Evolutionary conservation across 768 basidiomycete species (phyloP).

Genomic region (Fomitopsis serialis): DNA sequence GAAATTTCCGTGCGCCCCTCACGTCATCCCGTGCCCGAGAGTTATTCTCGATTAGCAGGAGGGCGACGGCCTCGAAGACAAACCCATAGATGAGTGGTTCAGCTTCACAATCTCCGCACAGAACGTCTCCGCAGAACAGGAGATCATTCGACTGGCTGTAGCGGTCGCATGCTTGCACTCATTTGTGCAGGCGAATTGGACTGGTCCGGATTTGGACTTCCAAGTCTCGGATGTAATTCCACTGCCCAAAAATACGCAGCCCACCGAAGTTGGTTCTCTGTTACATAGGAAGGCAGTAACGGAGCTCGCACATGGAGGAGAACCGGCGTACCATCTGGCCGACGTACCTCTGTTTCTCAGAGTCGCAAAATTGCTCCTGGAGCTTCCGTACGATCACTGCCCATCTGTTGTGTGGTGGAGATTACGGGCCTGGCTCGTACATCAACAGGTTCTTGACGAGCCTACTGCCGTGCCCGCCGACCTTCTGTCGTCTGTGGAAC

Average conservation of each 20-base stretch:
- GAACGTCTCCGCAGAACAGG: constrained; percentile 36
- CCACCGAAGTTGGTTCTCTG: constrained; percentile 39
- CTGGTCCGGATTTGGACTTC: constrained; percentile 80
- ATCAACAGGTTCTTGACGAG: constrained; percentile 82
- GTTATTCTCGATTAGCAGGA: constrained; percentile 27
- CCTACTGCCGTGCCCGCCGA: constrained; percentile 54
- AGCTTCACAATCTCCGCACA: constrained; percentile 24
- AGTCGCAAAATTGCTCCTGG: constrained; percentile 68
- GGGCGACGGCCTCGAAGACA: constrained; percentile 26
- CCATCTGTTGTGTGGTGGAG: constrained; percentile 71
- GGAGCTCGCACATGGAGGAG: constrained; percentile 79
- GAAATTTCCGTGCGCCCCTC: constrained; percentile 49
- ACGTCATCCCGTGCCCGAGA: constrained; percentile 29
- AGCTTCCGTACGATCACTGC: constrained; percentile 42
- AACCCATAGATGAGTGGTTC: constrained; percentile 34
- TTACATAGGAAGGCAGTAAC: constrained; percentile 66
- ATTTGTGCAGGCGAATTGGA: constrained; percentile 95
- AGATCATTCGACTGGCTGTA: constrained; percentile 54
- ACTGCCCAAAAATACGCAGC: constrained; percentile 24
- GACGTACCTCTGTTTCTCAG: constrained; percentile 64
- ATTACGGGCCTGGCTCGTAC: constrained; percentile 67
- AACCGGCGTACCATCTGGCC: constrained; percentile 93
- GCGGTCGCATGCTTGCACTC: constrained; percentile 82
- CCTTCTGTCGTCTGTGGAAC: constrained; percentile 34
- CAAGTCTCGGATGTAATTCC: constrained; percentile 34